phyloP scores from a whole-genome alignment of 257 asterid species.

The Primulina eburnea region DNA sequence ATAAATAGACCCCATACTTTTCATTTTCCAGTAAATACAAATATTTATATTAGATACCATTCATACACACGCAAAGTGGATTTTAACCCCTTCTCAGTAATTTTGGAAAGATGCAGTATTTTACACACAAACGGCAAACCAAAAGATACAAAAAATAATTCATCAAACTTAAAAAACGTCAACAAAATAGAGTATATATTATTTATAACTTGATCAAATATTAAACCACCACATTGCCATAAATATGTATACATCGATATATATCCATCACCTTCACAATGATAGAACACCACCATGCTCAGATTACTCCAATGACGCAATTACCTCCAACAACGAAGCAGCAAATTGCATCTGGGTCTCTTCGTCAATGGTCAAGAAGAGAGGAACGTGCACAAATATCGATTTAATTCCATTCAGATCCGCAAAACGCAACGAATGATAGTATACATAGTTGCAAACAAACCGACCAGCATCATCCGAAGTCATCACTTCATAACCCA shows the following conservation, averaged over 20 bases:
- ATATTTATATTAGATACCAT: no score
- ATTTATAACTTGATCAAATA: not conserved
- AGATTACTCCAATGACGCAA: conserved; percentile 40
- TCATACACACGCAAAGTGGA: no score
- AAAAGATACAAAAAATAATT: conserved; percentile 22
- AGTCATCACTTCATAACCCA: conserved; percentile 77
- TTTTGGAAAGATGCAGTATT: not conserved
- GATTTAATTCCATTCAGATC: conserved; percentile 80
- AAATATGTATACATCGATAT: not conserved
- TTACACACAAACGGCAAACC: conserved; percentile 1
- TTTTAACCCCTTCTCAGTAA: not conserved
- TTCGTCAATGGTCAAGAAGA: conserved; percentile 82
- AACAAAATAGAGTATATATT: not conserved
- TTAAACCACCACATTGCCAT: not conserved
- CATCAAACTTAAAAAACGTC: not conserved
- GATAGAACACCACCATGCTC: not conserved
- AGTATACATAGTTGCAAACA: conserved; percentile 93
- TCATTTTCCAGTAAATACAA: no score
- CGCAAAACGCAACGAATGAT: conserved; percentile 86
- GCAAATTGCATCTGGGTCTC: conserved; percentile 97
- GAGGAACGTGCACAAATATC: conserved; percentile 89
- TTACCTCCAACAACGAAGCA: conserved; percentile 74
- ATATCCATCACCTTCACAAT: not conserved
- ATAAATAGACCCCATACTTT: not conserved
- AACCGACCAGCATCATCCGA: conserved; percentile 96